Percentiles rank a stretch among this genome's conserved stretches.
Conservation (phyloP, 2,329 filamentous ascomycete genomes). For the Trichoderma koningiopsis region DNA sequence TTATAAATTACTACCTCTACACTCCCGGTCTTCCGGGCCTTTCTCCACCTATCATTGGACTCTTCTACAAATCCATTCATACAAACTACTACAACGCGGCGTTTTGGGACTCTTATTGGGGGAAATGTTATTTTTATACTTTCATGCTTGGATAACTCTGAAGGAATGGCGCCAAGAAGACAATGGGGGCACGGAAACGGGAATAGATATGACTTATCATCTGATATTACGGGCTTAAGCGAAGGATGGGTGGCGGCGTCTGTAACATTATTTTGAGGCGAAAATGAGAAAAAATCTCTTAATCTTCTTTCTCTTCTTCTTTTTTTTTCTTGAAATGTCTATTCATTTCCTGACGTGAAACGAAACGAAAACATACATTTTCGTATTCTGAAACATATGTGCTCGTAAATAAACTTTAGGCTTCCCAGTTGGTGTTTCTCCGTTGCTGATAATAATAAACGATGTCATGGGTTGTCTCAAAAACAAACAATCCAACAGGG, state of each 20-base stretch:
- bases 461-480: background rate
- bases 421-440: background rate
- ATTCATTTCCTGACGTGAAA: background rate
- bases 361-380: constrained; percentile 4
- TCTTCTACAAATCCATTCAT: background rate
- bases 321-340: background rate
- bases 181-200: constrained; percentile 9
- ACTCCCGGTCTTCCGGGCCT: background rate
- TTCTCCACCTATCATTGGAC: background rate
- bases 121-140: background rate
- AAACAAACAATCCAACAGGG: background rate
- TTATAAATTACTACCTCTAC: background rate
- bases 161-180: background rate
- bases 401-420: background rate
- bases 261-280: background rate
- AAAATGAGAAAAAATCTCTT: background rate
- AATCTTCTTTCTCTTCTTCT: background rate
- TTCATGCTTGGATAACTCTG: constrained; percentile 1
- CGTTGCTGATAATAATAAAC: background rate
- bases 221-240: background rate
- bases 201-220: constrained; percentile 2
- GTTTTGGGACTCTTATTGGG: background rate
- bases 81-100: background rate
- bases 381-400: background rate
- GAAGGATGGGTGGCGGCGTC: constrained; percentile 19